A percentile compares a stretch with the other conserved stretches of the same genome.
Conservation (phyloP, 495 filamentous ascomycete genomes). For the Talaromyces proteolyticus region DNA sequence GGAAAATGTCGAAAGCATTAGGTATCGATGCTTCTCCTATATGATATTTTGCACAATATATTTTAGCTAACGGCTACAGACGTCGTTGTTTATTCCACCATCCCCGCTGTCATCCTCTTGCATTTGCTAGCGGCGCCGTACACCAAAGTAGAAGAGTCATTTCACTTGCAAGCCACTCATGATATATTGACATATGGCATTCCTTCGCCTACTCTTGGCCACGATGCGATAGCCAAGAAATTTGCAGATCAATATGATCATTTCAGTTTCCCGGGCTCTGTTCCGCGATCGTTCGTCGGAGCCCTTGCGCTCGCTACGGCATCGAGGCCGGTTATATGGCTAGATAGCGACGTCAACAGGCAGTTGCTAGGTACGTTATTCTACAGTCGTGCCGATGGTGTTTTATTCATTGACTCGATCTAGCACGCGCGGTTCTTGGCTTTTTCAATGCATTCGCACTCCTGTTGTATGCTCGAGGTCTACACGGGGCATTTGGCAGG, state of each 20-base stretch:
- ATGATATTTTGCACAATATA: not conserved
- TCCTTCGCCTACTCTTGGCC: constrained; percentile 30
- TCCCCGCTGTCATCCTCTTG: constrained; percentile 62
- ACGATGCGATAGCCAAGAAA: constrained; percentile 35
- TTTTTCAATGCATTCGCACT: constrained; percentile 69
- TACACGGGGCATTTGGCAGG: constrained; percentile 64
- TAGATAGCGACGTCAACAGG: constrained; percentile 31
- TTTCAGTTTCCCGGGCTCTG: constrained; percentile 82
- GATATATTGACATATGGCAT: constrained; percentile 81
- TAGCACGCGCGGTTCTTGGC: constrained; percentile 74
- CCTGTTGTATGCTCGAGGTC: constrained; percentile 52
- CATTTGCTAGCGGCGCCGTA: constrained; percentile 81
- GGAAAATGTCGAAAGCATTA: not conserved
- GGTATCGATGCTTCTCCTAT: no score
- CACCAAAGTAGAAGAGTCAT: constrained; percentile 98
- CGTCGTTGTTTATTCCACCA: constrained; percentile 43
- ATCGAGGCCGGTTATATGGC: constrained; percentile 54
- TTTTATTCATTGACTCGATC: not conserved
- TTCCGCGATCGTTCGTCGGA: constrained; percentile 86
- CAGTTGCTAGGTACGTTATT: constrained; percentile 46
- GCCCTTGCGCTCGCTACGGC: constrained; percentile 64
- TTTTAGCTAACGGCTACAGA: not conserved
- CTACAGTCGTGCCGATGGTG: not conserved
- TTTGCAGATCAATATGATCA: constrained; percentile 70
- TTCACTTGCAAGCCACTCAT: constrained; percentile 93